A percentile compares a stretch with the other conserved stretches of the same genome.
Conservation (phyloP, 768 basidiomycete species). For the Podaxis rugospora region DNA sequence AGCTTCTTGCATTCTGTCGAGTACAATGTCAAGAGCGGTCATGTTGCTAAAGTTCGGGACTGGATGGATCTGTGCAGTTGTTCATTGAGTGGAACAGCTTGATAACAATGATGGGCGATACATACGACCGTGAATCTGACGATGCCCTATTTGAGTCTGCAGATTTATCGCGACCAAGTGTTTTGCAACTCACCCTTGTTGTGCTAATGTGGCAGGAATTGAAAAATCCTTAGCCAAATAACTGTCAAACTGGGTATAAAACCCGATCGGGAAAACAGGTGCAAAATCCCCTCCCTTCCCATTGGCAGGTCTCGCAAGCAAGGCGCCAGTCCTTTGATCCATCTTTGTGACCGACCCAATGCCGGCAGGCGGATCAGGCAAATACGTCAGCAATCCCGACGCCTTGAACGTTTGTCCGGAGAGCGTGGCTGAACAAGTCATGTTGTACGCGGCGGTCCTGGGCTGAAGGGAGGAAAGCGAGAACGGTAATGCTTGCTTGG, state of each 20-base stretch:
- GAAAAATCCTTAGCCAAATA: conserved; percentile 51
- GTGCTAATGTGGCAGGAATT: conserved; percentile 51
- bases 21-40: conserved; percentile 49
- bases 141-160: neutral
- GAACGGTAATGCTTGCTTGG: conserved; percentile 45
- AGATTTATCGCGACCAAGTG: neutral
- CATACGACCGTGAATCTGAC: conserved; percentile 37
- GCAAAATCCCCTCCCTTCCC: conserved; percentile 47
- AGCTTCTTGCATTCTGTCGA: conserved; percentile 70
- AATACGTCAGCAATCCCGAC: conserved; percentile 39
- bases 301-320: conserved; percentile 46
- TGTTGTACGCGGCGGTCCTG: conserved; percentile 30
- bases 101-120: conserved; percentile 4
- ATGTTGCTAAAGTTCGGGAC: conserved; percentile 62
- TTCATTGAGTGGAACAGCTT: neutral
- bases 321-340: conserved; percentile 54
- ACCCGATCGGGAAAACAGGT: conserved; percentile 69
- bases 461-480: conserved; percentile 43
- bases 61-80: conserved; percentile 52
- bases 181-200: conserved; percentile 41
- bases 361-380: conserved; percentile 41
- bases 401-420: conserved; percentile 38
- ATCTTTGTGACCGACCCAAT: conserved; percentile 61
- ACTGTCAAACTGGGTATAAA: conserved; percentile 58
- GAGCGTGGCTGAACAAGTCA: conserved; percentile 35